These are phyloP conservation scores for Graphilbum ipis-grandicollis DNA, from an alignment of 2,329 filamentous ascomycete species.

Conservation along the genomic window DNA sequence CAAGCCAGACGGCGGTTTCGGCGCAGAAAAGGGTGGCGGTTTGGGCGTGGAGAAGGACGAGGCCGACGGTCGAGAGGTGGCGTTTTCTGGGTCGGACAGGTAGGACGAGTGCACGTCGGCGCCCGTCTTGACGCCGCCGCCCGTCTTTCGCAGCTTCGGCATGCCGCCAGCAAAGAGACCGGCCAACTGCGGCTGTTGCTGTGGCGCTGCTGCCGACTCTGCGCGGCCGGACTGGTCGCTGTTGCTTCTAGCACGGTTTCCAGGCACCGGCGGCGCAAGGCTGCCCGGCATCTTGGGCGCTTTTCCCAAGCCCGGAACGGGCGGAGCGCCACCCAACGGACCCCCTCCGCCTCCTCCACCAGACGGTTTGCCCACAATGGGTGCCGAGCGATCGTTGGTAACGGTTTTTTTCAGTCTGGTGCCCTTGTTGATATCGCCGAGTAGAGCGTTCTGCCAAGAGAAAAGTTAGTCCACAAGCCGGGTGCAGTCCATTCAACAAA, in stretches of 20 bases:
- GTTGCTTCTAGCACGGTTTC: slow-evolving; percentile 62
- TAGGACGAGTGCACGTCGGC: slow-evolving; percentile 57
- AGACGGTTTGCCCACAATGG: slow-evolving; percentile 38
- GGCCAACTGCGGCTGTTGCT: slow-evolving; percentile 72
- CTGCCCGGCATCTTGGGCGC: slow-evolving; percentile 36
- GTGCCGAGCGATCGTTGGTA: slow-evolving; percentile 85
- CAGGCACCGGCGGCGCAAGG: slow-evolving; percentile 54
- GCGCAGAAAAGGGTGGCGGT: slow-evolving; percentile 33
- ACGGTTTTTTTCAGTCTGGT: slow-evolving; percentile 64
- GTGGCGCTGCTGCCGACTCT: too few species aligned
- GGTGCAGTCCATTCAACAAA: too few species aligned
- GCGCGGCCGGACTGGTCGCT: slow-evolving; percentile 49
- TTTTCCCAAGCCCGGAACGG: slow-evolving; percentile 48
- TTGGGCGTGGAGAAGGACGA: slow-evolving; percentile 32
- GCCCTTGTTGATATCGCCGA: slow-evolving; percentile 78
- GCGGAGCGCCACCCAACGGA: slow-evolving; percentile 59
- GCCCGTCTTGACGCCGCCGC: slow-evolving; percentile 64
- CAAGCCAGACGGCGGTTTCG: slow-evolving; percentile 39
- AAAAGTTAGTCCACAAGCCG: neutral
- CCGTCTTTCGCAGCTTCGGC: slow-evolving; percentile 80
- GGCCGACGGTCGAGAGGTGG: too few species aligned
- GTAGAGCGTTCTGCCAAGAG: slow-evolving; percentile 67
- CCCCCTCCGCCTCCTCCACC: slow-evolving; percentile 32
- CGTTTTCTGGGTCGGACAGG: slow-evolving; percentile 58
- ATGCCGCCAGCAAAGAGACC: slow-evolving; percentile 89